Percentiles rank a stretch among this genome's conserved stretches.
Conservation (phyloP, 805 yeast species). For the Barnettozyma botsteinii region DNA sequence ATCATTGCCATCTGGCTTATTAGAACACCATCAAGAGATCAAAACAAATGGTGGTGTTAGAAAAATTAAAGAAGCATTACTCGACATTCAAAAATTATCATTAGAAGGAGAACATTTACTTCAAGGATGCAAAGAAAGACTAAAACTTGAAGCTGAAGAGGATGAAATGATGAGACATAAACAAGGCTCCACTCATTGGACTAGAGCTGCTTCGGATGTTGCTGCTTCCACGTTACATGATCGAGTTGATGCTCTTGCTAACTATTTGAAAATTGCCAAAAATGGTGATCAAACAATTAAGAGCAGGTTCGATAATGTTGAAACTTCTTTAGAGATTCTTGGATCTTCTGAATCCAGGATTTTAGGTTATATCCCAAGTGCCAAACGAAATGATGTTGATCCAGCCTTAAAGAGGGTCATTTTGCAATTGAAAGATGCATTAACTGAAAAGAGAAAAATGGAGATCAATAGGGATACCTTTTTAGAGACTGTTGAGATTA, state of each 20-base stretch:
- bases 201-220: constrained; percentile 38
- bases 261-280: constrained; percentile 50
- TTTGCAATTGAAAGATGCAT: constrained; percentile 29
- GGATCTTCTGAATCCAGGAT: constrained; percentile 31
- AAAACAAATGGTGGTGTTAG: constrained; percentile 46
- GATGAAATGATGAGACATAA: constrained; percentile 46
- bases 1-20: constrained; percentile 51
- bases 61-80: constrained; percentile 35
- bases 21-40: constrained; percentile 51
- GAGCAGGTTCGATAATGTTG: constrained; percentile 42
- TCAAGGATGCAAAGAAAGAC: constrained; percentile 38
- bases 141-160: constrained; percentile 48
- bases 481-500: constrained; percentile 37
- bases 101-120: constrained; percentile 37
- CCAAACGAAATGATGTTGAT: constrained; percentile 27
- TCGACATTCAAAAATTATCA: constrained; percentile 41
- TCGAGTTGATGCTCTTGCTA: constrained; percentile 39
- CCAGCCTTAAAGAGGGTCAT: constrained; percentile 32
- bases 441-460: constrained; percentile 30
- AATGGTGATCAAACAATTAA: constrained; percentile 54
- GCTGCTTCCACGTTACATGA: constrained; percentile 36
- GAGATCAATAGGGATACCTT: constrained; percentile 35
- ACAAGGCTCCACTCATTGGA: constrained; percentile 54
- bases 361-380: constrained; percentile 26
- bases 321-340: constrained; percentile 38